Percentiles rank a stretch among this genome's conserved stretches.
phyloP scores from a whole-genome alignment of 805 yeast species.

The Yamadazyma philogaea region DNA sequence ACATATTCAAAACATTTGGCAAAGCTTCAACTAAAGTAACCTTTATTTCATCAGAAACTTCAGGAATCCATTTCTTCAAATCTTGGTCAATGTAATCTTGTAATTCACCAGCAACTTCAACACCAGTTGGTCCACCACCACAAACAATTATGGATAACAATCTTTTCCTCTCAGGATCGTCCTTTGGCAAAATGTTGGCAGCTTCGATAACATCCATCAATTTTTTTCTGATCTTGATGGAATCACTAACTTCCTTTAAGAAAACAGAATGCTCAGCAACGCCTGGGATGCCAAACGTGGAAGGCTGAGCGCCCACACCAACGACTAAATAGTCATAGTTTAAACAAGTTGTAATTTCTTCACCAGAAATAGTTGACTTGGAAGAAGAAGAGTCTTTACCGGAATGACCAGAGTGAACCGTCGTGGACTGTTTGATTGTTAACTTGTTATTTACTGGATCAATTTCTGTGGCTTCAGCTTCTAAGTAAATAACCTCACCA shows the following conservation, averaged over 20 bases:
- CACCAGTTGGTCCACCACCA: constrained; percentile 99
- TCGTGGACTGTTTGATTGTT: constrained; percentile 58
- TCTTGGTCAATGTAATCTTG: constrained; percentile 94
- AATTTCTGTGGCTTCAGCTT: constrained; percentile 84
- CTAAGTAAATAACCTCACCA: constrained; percentile 78
- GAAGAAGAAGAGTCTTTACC: constrained; percentile 46
- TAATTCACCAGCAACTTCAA: constrained; percentile 93
- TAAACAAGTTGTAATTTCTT: constrained; percentile 45
- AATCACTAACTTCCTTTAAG: constrained; percentile 86
- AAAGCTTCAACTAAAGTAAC: constrained; percentile 87
- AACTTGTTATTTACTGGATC: constrained; percentile 70
- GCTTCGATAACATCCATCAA: constrained; percentile 87
- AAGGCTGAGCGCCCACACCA: constrained; percentile 94
- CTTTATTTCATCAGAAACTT: constrained; percentile 72
- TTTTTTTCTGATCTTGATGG: constrained; percentile 76
- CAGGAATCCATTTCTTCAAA: constrained; percentile 84
- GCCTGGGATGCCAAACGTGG: constrained; percentile 94
- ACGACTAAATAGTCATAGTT: constrained; percentile 81
- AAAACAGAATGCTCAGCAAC: constrained; percentile 84
- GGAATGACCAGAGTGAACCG: constrained; percentile 54
- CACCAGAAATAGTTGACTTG: constrained; percentile 37
- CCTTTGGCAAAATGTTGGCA: constrained; percentile 74
- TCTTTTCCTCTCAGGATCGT: constrained; percentile 77
- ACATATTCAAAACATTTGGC: constrained; percentile 80
- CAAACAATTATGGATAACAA: constrained; percentile 86